Conservation (phyloP, 2,329 filamentous ascomycete genomes). For the Emmonsiellopsis sp. region DNA sequence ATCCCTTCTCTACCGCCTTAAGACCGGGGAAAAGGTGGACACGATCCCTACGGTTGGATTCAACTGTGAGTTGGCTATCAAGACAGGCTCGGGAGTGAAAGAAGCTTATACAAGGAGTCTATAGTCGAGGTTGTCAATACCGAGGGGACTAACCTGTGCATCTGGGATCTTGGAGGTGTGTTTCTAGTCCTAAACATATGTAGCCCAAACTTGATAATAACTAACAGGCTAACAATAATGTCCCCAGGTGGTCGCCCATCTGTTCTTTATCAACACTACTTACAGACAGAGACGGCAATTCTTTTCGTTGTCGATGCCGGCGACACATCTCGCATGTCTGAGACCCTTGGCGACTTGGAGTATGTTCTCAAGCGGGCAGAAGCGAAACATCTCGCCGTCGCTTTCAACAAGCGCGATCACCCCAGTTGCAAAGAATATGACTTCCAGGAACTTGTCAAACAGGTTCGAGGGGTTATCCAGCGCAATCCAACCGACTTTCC, state of each 20-base stretch:
- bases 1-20: slow-evolving; percentile 1
- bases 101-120: neutral
- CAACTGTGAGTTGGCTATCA: neutral
- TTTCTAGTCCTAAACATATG: neutral
- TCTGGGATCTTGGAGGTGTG: slow-evolving; percentile 2
- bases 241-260: too few relatives aligned
- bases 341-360: slow-evolving; percentile 1
- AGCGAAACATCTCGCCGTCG: slow-evolving; percentile 1
- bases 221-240: too few relatives aligned
- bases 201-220: neutral
- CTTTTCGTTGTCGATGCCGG: neutral
- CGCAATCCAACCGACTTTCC: neutral
- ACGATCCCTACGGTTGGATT: slow-evolving; percentile 1
- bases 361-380: neutral
- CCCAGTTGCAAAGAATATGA: neutral
- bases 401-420: slow-evolving; percentile 3
- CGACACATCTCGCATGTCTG: neutral
- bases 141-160: neutral
- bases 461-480: neutral
- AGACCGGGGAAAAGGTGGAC: neutral
- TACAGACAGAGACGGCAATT: neutral
- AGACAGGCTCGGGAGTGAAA: neutral
- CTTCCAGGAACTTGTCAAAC: neutral
- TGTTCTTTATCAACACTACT: neutral
- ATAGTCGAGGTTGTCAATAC: neutral